Percentiles rank a stretch among this genome's conserved stretches.
Evolutionary conservation across 106 monocot genomes (phyloP).

Genomic region (Phalaenopsis equestris): DNA sequence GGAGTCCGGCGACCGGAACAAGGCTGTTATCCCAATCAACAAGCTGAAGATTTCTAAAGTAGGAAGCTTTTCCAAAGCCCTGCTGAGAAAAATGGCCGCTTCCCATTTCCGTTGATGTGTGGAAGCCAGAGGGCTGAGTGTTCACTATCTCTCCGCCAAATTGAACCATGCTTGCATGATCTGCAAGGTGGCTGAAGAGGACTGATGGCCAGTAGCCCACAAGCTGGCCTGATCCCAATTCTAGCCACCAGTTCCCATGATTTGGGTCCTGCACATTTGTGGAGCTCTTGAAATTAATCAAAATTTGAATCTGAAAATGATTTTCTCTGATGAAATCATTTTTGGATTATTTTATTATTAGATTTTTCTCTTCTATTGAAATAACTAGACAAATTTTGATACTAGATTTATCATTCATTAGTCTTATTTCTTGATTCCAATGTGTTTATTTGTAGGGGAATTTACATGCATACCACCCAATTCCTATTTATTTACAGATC

Average conservation of each 20-base stretch:
- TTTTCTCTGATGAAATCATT: too few species aligned
- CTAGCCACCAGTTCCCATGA: constrained; percentile 96
- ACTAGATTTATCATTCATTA: too few species aligned
- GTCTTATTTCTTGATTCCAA: too few species aligned
- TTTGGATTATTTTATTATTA: too few species aligned
- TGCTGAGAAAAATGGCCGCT: constrained; percentile 76
- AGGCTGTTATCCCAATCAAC: constrained; percentile 94
- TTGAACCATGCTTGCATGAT: constrained; percentile 68
- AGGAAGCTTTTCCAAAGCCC: constrained; percentile 69
- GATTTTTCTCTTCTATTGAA: too few species aligned
- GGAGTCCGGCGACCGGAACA: constrained; percentile 38
- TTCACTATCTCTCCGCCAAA: constrained; percentile 73
- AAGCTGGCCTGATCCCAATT: constrained; percentile 64
- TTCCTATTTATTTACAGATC: too few species aligned
- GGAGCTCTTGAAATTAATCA: background rate
- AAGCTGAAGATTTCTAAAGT: constrained; percentile 79
- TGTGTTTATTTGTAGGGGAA: too few species aligned
- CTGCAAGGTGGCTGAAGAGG: constrained; percentile 57
- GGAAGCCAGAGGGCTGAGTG: constrained; percentile 43
- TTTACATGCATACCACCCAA: too few species aligned
- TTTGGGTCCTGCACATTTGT: constrained; percentile 55
- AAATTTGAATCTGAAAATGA: background rate
- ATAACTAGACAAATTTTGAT: too few species aligned
- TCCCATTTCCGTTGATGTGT: constrained; percentile 90
- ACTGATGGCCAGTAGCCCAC: constrained; percentile 77